Evolutionary conservation across 371 early-diverging fungal genomes (phyloP).

Genomic region (Syncephalis plumigaleata): DNA sequence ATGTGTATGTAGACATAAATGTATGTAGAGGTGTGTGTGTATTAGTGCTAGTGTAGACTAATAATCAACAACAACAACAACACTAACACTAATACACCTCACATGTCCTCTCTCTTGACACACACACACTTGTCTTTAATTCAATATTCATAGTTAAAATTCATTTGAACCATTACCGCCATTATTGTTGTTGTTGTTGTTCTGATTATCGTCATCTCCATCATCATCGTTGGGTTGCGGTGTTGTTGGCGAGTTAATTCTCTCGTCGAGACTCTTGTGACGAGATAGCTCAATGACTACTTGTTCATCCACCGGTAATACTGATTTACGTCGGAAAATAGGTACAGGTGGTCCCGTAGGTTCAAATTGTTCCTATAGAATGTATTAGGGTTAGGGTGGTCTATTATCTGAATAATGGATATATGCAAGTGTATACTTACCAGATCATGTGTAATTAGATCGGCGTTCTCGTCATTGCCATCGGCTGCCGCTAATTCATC

Average conservation of each 20-base stretch:
- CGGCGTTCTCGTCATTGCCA: slow-evolving; percentile 13
- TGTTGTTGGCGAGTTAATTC: slow-evolving; percentile 15
- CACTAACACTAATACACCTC: too few relatives aligned
- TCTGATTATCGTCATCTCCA: too few relatives aligned
- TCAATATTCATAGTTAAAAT: too few relatives aligned
- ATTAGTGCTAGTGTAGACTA: too few relatives aligned
- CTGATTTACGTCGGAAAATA: slow-evolving; percentile 78
- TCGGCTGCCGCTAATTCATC: slow-evolving; percentile 15
- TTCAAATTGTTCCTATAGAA: slow-evolving; percentile 43
- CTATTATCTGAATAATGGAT: slow-evolving; percentile 6
- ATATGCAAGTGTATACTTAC: slow-evolving; percentile 11
- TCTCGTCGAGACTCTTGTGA: slow-evolving; percentile 73
- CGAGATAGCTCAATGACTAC: slow-evolving; percentile 66
- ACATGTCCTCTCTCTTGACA: too few relatives aligned
- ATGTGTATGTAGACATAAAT: too few relatives aligned
- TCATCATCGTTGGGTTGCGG: background rate
- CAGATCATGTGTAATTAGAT: slow-evolving; percentile 20
- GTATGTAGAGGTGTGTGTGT: too few relatives aligned
- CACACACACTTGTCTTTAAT: too few relatives aligned
- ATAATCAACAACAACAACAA: too few relatives aligned
- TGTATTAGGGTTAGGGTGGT: slow-evolving; percentile 6
- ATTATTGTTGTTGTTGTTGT: too few relatives aligned
- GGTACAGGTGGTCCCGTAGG: slow-evolving; percentile 33
- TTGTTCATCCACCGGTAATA: slow-evolving; percentile 74
- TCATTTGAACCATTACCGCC: too few relatives aligned